These are phyloP conservation scores for Cytospora piceicola DNA, from an alignment of 2,329 filamentous ascomycete species.

Conservation along the genomic window DNA sequence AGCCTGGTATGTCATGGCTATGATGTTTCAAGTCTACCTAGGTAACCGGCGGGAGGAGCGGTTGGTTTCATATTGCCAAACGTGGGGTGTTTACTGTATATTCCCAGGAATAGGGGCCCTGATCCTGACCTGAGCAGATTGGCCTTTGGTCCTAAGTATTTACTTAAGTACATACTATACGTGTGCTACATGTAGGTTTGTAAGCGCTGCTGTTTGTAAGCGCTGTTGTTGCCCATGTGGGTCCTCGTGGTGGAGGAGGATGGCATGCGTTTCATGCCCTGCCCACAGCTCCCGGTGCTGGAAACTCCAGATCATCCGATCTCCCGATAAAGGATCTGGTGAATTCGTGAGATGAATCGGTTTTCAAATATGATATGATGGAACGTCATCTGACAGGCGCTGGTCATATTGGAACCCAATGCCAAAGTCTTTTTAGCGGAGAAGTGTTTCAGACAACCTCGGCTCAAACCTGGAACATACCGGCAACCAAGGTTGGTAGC, in stretches of 20 bases:
- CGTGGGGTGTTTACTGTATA: not conserved
- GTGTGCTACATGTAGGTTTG: not conserved
- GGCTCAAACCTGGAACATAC: not conserved
- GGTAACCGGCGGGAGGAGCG: not conserved
- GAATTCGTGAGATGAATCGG: slow-evolving; percentile 13
- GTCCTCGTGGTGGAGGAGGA: not conserved
- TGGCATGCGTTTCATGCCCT: not conserved
- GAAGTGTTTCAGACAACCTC: not conserved
- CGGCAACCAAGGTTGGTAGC: not conserved
- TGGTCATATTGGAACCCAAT: not conserved
- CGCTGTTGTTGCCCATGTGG: not conserved
- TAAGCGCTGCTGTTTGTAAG: not conserved
- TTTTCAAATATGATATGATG: not conserved
- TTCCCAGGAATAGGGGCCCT: not conserved
- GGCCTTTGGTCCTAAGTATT: not conserved
- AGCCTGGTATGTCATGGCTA: not conserved
- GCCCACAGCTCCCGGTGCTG: not conserved
- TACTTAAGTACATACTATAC: not conserved
- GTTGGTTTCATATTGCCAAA: not conserved
- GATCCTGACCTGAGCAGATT: not conserved
- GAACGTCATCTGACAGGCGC: slow-evolving; percentile 7
- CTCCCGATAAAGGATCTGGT: slow-evolving; percentile 2
- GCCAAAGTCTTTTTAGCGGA: not conserved
- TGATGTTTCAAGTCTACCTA: not conserved
- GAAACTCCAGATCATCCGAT: slow-evolving; percentile 22